Base-by-base conservation (phyloP, 495 filamentous ascomycete species). In the Hypoxylon lienhwacheense region DNA sequence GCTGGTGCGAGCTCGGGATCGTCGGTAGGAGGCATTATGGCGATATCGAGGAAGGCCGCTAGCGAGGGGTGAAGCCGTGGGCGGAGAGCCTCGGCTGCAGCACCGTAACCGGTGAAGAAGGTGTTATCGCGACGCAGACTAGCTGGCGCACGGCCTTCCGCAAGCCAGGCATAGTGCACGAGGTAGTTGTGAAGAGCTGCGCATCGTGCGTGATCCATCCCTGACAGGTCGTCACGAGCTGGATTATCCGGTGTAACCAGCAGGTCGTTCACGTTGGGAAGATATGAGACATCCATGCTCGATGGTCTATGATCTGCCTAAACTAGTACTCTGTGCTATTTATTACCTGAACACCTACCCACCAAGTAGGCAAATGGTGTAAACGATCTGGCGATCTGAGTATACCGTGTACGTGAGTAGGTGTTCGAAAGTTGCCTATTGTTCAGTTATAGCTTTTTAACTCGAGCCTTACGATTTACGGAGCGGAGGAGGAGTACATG, bases 181-280 rank as follows among this genome's bases (percentile, higher is more conserved):
- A 77, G 53, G 25, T 70, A 65, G 44, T 76, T 77, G 53, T 75
- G 73, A 15, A 77, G 49, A 41, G 65, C 66, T 7, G 73, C 71
- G 36, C 74, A 77, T 42, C 73, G 61, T 34, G 60, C 59, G 47
- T 63, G 61, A 43, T 75, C 71, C 33, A 77, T 53, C 22, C 33
- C 34, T 1, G 19, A 47, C 1, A 66, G 42, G 37, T 69, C 53
- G 19, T 17, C 19, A 22, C 64, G 68, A 1, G 63, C 36, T 24
- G 70, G 68, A 37, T 68, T 67, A 0, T 59, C 47, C 1, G 47
- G 43, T 0, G 72, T 64, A 6, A 72, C 69, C n/a, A 65, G 61
- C 48, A 58, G 55, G 20, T 55, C 42, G 24, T 66, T 43, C 12
- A 72, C 62, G 26, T 65, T 48, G 15, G 52, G 55, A 14, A 60